Conservation (phyloP, 1,284 basidiomycete species). For the Boletus albobrunnescens region DNA sequence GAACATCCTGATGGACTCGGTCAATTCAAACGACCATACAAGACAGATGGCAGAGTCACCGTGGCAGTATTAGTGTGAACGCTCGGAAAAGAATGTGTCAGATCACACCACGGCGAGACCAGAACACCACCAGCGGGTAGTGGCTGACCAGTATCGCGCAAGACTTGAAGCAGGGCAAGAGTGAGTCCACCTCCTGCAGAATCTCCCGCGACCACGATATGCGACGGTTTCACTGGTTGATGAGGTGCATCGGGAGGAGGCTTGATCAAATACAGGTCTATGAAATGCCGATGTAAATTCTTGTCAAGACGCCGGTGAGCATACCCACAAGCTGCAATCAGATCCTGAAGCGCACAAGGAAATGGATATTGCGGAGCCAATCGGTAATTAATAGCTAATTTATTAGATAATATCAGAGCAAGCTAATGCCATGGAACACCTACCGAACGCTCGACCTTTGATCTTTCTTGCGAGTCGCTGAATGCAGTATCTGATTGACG, state of each 20-base stretch:
- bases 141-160: slow-evolving; percentile 83
- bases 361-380: slow-evolving; percentile 95
- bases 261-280: slow-evolving; percentile 52
- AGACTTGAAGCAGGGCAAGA: slow-evolving; percentile 83
- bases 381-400: slow-evolving; percentile 80
- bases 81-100: slow-evolving; percentile 93
- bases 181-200: slow-evolving; percentile 91
- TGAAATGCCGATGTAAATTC: not conserved
- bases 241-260: slow-evolving; percentile 72
- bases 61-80: slow-evolving; percentile 82
- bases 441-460: slow-evolving; percentile 81
- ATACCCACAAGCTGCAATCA: slow-evolving; percentile 72
- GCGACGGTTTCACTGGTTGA: slow-evolving; percentile 73
- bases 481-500: slow-evolving; percentile 61
- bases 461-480: slow-evolving; percentile 89
- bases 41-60: slow-evolving; percentile 38
- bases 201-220: slow-evolving; percentile 86
- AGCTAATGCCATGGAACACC: slow-evolving; percentile 16
- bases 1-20: slow-evolving; percentile 55
- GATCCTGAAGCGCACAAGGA: slow-evolving; percentile 90
- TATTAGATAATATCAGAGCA: not conserved
- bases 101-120: slow-evolving; percentile 89
- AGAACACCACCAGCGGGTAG: slow-evolving; percentile 81
- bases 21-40: not conserved
- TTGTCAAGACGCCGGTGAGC: not conserved